Evolutionary conservation across 495 filamentous ascomycete species (phyloP).

Genomic region (Tuber umbilicatum): DNA sequence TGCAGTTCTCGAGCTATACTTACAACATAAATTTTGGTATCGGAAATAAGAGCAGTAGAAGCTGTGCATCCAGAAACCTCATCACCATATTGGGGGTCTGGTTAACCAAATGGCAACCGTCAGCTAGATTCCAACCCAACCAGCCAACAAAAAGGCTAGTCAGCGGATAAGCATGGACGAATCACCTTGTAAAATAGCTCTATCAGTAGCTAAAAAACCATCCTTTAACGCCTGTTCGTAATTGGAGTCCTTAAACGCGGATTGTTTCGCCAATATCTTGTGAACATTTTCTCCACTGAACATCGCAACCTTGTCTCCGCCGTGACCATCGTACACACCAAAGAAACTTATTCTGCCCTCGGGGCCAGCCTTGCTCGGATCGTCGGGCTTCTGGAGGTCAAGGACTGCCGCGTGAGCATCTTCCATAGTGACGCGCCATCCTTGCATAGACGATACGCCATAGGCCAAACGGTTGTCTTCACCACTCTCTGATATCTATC

Average conservation of each 20-base stretch:
- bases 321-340: slow-evolving; percentile 96
- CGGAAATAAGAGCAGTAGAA: slow-evolving; percentile 77
- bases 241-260: slow-evolving; percentile 81
- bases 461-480: slow-evolving; percentile 88
- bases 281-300: slow-evolving; percentile 91
- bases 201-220: slow-evolving; percentile 90
- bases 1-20: slow-evolving; percentile 44
- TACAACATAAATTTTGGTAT: slow-evolving; percentile 93
- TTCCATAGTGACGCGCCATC: slow-evolving; percentile 99
- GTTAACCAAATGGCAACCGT: slow-evolving; percentile 19
- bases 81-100: slow-evolving; percentile 93
- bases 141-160: slow-evolving; percentile 17
- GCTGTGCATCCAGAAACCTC: slow-evolving; percentile 98
- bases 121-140: slow-evolving; percentile 28
- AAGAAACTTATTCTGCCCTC: slow-evolving; percentile 85
- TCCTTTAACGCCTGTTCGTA: slow-evolving; percentile 96
- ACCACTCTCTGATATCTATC: slow-evolving; percentile 75
- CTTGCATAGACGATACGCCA: slow-evolving; percentile 97
- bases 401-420: slow-evolving; percentile 86
- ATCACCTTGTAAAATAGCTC: slow-evolving; percentile 87
- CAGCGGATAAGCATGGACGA: background rate
- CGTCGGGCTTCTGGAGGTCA: slow-evolving; percentile 65
- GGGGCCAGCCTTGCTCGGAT: slow-evolving; percentile 55
- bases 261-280: slow-evolving; percentile 88
- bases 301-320: slow-evolving; percentile 89